Percentiles rank a stretch among this genome's conserved stretches.
phyloP scores from a whole-genome alignment of 176 grass and related monocot species.

The Poa pratensis region DNA sequence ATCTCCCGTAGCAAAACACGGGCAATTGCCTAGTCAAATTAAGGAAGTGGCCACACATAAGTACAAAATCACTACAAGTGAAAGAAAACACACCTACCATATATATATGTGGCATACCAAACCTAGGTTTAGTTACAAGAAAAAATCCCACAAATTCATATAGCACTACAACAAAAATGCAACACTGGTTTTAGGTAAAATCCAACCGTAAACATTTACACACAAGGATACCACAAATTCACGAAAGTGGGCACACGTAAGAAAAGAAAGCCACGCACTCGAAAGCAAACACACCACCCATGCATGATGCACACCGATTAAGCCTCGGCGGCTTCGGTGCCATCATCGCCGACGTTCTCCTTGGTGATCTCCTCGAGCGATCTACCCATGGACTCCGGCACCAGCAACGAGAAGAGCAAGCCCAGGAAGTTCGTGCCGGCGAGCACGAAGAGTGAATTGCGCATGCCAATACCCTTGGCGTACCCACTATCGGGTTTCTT shows the following conservation, averaged over 20 bases:
- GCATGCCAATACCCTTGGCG: slow-evolving; percentile 52
- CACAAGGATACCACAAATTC: not conserved
- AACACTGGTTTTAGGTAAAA: not conserved
- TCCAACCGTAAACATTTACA: not conserved
- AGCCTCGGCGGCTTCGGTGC: not conserved
- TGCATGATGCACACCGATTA: not conserved
- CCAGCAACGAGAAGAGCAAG: slow-evolving; percentile 53
- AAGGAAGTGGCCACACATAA: too few relatives aligned
- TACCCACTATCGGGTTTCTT: slow-evolving; percentile 55
- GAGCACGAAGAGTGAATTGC: slow-evolving; percentile 75
- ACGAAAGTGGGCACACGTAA: not conserved
- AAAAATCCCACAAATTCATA: too few relatives aligned
- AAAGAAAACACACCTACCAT: too few relatives aligned
- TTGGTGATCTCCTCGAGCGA: slow-evolving; percentile 67
- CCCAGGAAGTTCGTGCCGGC: slow-evolving; percentile 57
- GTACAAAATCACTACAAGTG: too few relatives aligned
- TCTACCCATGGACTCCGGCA: slow-evolving; percentile 66
- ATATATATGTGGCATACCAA: too few relatives aligned
- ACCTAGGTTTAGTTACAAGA: too few relatives aligned
- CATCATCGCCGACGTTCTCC: slow-evolving; percentile 49
- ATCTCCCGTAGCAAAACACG: too few relatives aligned
- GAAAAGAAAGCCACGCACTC: not conserved
- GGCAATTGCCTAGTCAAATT: too few relatives aligned
- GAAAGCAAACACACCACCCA: not conserved
- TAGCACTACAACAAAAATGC: too few relatives aligned